Conservation (phyloP, 192 early-diverging fungal genomes). For the Physocladia obscura region DNA sequence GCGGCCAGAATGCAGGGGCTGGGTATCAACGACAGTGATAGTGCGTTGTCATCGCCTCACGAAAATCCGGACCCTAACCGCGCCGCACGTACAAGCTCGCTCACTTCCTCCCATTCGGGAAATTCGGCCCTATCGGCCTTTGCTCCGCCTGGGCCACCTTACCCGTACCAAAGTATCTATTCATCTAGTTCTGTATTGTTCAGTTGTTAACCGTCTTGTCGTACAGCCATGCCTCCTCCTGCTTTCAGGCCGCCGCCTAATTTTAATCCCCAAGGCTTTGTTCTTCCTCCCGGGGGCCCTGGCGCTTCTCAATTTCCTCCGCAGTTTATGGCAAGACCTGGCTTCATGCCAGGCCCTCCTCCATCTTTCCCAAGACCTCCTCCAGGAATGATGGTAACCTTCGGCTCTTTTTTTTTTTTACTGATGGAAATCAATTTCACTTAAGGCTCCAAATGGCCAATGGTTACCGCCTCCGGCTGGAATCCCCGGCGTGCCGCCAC, state of each 20-base stretch:
- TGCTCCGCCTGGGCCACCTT: too few species aligned
- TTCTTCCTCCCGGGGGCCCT: neutral
- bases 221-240: slow-evolving; percentile 19
- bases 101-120: too few species aligned
- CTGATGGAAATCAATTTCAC: neutral
- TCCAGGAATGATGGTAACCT: slow-evolving; percentile 17
- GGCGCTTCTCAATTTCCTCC: neutral
- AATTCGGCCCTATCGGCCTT: too few species aligned
- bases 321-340: slow-evolving; percentile 10
- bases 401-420: neutral
- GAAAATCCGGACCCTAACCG: too few species aligned
- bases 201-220: too few species aligned
- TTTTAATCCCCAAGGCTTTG: neutral
- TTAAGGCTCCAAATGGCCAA: slow-evolving; percentile 8
- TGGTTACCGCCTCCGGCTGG: slow-evolving; percentile 10
- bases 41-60: too few species aligned
- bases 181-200: too few species aligned
- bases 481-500: slow-evolving; percentile 14
- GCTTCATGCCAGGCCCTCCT: slow-evolving; percentile 16
- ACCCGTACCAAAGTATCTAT: too few species aligned
- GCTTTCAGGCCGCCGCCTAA: slow-evolving; percentile 7
- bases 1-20: too few species aligned
- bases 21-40: too few species aligned
- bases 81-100: too few species aligned
- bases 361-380: slow-evolving; percentile 14